Base-by-base conservation (phyloP, 2,329 filamentous ascomycete species). In the Fusarium sp. region DNA sequence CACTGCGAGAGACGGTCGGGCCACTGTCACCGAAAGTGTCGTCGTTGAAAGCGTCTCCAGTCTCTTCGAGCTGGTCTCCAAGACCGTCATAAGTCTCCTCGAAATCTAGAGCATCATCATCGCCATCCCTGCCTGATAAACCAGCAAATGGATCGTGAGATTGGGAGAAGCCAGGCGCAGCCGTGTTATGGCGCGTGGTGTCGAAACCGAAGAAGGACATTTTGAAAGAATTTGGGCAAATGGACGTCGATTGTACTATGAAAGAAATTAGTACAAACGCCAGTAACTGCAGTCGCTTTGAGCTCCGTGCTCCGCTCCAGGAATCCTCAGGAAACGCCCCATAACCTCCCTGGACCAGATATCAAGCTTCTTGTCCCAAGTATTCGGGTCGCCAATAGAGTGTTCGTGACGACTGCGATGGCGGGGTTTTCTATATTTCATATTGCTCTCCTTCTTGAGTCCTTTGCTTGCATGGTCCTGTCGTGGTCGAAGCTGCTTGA, bases 1-100 rank as follows among this genome's bases (percentile, higher is more conserved):
- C 89, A 16, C 85, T 85, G 35, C 86, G 82, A 41, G 80, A 73
- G 23, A 80, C 79, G 23, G 81, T 83, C 66, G 82, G 70, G 23
- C 77, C 78, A 35, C 79, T 79, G 18, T 80, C 82, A 45, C 84
- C 93, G 80, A 99, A 99, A 4, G 96, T 99, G 80, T 98, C 96
- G 77, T 98, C 94, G 82, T 99, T 99, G 87, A 98, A 94, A 56
- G 89, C 94, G 85, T 99, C 96, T 78, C 95, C 93, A 25, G 93
- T 92, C 80, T 99, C 95, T 78, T 97, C 92, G 39, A 99, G 91
- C 81, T 93, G 91, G 79, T 97, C 93, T 63, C 94, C 96, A 44
- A 99, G 86, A 23, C 95, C 95, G 82, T 99, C 96, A 80, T 98
- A 98, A 41, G 95, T 98, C 80, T 99, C 94, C 77, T 99, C 96